phyloP scores from a whole-genome alignment of 768 basidiomycete genomes.

The Phylloporus scabripes region DNA sequence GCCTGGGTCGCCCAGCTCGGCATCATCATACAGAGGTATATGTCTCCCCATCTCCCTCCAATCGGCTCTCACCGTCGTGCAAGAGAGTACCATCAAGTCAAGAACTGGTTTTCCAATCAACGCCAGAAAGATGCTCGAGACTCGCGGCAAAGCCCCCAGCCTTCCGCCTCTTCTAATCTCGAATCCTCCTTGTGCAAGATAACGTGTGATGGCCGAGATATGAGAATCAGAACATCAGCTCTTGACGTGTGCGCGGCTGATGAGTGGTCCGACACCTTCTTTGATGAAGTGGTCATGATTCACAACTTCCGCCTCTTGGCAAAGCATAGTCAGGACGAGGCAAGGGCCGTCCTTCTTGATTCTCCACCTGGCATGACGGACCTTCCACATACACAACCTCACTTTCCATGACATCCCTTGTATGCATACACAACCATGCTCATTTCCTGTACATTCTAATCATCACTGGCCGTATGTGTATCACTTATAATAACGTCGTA shows the following conservation, averaged over 20 bases:
- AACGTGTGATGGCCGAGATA: constrained; percentile 33
- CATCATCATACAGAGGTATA: constrained; percentile 51
- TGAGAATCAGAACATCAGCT: constrained; percentile 47
- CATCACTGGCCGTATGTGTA: constrained; percentile 27
- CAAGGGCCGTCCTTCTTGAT: constrained; percentile 25
- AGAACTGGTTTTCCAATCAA: constrained; percentile 66
- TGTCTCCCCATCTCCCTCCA: not conserved
- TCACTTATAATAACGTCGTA: constrained; percentile 29
- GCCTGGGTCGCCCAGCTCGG: constrained; percentile 57
- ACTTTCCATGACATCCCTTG: constrained; percentile 21
- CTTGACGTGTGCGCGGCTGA: constrained; percentile 38
- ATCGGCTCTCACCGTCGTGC: constrained; percentile 2
- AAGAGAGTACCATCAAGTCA: constrained; percentile 56
- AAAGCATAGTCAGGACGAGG: constrained; percentile 34
- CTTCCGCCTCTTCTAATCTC: constrained; percentile 28
- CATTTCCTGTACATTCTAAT: constrained; percentile 34
- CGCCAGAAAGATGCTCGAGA: constrained; percentile 43
- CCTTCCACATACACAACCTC: constrained; percentile 16
- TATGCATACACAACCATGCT: constrained; percentile 27
- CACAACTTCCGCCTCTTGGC: constrained; percentile 43
- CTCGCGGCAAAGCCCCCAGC: constrained; percentile 32
- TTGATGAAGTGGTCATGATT: constrained; percentile 58
- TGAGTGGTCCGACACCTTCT: constrained; percentile 58
- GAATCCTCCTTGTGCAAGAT: constrained; percentile 33
- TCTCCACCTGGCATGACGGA: constrained; percentile 22